These are phyloP conservation scores for Senna siamea DNA, from an alignment of 306 rosid genomes.

Conservation along the genomic window DNA sequence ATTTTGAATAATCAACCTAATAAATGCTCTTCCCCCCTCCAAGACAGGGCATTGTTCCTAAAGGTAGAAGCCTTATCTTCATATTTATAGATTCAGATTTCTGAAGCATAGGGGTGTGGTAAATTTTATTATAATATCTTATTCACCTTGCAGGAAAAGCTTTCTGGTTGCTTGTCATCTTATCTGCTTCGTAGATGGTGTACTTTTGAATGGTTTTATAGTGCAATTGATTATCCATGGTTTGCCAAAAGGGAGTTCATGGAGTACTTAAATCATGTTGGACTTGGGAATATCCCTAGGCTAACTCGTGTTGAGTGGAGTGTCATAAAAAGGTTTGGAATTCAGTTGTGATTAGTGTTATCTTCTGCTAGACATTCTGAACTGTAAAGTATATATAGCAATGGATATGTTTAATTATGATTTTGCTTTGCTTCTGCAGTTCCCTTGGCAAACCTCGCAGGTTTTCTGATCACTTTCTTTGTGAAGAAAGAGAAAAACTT, in stretches of 20 bases:
- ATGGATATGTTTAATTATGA: slow-evolving; percentile 23
- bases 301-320: slow-evolving; percentile 92
- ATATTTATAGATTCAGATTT: slow-evolving; percentile 9
- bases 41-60: slow-evolving; percentile 33
- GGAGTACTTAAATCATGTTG: slow-evolving; percentile 94
- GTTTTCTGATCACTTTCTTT: slow-evolving; percentile 77
- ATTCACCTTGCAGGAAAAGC: slow-evolving; percentile 65
- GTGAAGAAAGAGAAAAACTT: slow-evolving; percentile 80
- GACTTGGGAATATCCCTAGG: slow-evolving; percentile 80
- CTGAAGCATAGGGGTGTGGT: slow-evolving; percentile 26
- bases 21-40: slow-evolving; percentile 47
- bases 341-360: slow-evolving; percentile 16
- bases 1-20: slow-evolving; percentile 45
- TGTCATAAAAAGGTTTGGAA: slow-evolving; percentile 72
- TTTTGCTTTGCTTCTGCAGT: slow-evolving; percentile 57
- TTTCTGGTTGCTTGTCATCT: slow-evolving; percentile 74
- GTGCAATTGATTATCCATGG: slow-evolving; percentile 95
- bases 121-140: neutral
- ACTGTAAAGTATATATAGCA: slow-evolving; percentile 5
- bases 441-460: slow-evolving; percentile 96
- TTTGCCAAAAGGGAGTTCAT: slow-evolving; percentile 87
- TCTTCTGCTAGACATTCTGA: slow-evolving; percentile 23
- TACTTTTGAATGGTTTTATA: slow-evolving; percentile 90
- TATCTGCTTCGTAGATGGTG: slow-evolving; percentile 74
- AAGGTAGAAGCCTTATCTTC: slow-evolving; percentile 49